Base-by-base conservation (phyloP, 176 grass and related monocot species). In the Rhipidocladum racemiflorum region DNA sequence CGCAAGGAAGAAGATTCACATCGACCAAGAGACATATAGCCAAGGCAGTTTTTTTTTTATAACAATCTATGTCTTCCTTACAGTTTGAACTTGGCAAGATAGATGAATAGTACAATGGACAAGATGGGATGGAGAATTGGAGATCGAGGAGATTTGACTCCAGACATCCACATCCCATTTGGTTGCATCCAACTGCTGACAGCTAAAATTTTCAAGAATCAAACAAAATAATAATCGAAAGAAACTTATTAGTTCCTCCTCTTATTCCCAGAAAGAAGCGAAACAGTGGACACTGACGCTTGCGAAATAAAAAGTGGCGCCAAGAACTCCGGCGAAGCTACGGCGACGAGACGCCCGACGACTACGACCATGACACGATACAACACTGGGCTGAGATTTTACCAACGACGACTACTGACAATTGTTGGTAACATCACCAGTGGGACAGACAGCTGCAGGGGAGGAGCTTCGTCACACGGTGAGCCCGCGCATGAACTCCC, bases 401-500 rank as follows among this genome's bases (percentile, higher is more conserved):
- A 74, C 76, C 84, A 56, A 25, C 68, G 57, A 36, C 61, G 83
- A 32, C 64, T 25, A 15, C 38, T 56, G 21, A 42, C 74, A 25
- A 39, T 54, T 54, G 43, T 29, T 72, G 82, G 29, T 29, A 24
- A 60, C 50, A 61, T 14, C 67, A 39, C 72, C 73, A 70, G 40
- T 28, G 72, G 14, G 50, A 79, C 4, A 25, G 83, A 79, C 2
- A 25, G 83, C 54, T 71, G 63, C 34, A 68, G 70, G 36, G 29
- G 45, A 17, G n/a, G n/a, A 20, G 28, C 40, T 64, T 36, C 43
- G 1, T 94, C 95, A 94, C 69, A 97, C 86, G 89, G 86, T 79
- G 62, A 97, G 84, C 5, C 85, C 85, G 74, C 95, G 90, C 88
- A 97, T 92, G 85, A 94, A 89, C 84, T 92, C 95, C 95, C 95